Conservation (phyloP, 805 yeast genomes). For the Wickerhamomyces chaumierensis region DNA sequence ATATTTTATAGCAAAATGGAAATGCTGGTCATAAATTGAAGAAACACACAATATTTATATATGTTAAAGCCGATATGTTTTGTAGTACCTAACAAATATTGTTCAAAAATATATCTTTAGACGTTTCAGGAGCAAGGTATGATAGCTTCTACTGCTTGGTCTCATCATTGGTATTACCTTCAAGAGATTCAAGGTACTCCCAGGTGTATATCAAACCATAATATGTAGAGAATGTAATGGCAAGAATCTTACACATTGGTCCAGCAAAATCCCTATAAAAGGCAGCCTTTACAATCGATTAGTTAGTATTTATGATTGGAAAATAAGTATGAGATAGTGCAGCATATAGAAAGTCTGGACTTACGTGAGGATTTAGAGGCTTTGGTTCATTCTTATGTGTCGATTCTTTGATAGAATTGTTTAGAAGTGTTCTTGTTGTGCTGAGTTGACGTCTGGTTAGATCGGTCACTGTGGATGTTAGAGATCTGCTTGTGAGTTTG, state of each 20-base stretch:
- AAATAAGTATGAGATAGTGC: too few species aligned
- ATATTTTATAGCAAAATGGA: conserved; percentile 17
- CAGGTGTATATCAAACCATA: conserved; percentile 33
- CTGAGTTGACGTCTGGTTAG: not conserved
- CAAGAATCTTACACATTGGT: conserved; percentile 35
- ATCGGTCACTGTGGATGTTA: too few species aligned
- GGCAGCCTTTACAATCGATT: too few species aligned
- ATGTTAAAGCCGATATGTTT: too few species aligned
- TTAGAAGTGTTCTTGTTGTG: not conserved
- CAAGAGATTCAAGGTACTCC: conserved; percentile 28
- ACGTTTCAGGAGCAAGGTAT: too few species aligned
- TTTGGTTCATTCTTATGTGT: not conserved
- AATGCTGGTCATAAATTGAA: conserved; percentile 16
- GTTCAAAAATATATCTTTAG: too few species aligned
- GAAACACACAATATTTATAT: too few species aligned
- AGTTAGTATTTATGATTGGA: not conserved
- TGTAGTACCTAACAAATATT: too few species aligned
- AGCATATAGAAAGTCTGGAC: too few species aligned
- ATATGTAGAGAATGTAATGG: conserved; percentile 33
- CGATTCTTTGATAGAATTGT: not conserved
- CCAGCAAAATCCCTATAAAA: conserved; percentile 36
- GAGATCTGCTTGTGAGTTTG: too few species aligned
- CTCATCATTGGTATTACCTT: conserved; percentile 2
- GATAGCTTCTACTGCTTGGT: too few species aligned
- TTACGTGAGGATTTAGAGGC: conserved; percentile 12